Evolutionary conservation across 441 rosid genomes (phyloP), one percentile per base, ranked within the genome.

Genomic region (Croton laevigatus): DNA sequence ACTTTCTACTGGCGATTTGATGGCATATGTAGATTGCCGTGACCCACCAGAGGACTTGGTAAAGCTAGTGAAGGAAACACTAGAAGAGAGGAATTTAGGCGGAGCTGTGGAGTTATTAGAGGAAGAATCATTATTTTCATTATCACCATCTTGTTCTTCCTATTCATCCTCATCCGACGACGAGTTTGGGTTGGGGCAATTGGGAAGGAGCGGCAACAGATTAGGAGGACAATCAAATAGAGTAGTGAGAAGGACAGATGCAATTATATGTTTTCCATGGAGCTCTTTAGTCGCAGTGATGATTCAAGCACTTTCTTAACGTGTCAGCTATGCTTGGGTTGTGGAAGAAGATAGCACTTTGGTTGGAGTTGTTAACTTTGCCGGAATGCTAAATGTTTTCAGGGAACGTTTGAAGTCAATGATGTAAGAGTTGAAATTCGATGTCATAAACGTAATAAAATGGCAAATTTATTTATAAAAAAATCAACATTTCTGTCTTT

Each of bases 241-340:
- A 66, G 73, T 68, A 42, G 79, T 51, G 32, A 80, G 85, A 76
- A 80, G 75, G 44, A 79, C 87, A 0, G 87, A 80, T 65, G 85
- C 79, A 27, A 81, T 73, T 20, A 76, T 86, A 71, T 89, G 93
- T 71, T 68, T 80, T 66, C 88, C 88, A 3, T 77, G 86, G 88
- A 88, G 83, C 78, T 89, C 96, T 4, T 71, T 89, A 54, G 82
- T 86, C 53, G 96, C 93, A 0, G 89, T 89, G 66, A 86, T 89
- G 84, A 85, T 89, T 60, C 91, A 89, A 82, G 89, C 88, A 13
- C 81, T 89, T 3, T 81, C 93, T 9, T 88, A 80, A 59, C 89
- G 96, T 37, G 81, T 80, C 61, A 79, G 76, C 51, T 85, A 85
- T 9, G 81, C 79, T 46, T 89, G 96, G 96, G 96, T 88, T 68